Evolutionary conservation across 1,284 basidiomycete genomes (phyloP).

Genomic region (Ganoderma multipileum): DNA sequence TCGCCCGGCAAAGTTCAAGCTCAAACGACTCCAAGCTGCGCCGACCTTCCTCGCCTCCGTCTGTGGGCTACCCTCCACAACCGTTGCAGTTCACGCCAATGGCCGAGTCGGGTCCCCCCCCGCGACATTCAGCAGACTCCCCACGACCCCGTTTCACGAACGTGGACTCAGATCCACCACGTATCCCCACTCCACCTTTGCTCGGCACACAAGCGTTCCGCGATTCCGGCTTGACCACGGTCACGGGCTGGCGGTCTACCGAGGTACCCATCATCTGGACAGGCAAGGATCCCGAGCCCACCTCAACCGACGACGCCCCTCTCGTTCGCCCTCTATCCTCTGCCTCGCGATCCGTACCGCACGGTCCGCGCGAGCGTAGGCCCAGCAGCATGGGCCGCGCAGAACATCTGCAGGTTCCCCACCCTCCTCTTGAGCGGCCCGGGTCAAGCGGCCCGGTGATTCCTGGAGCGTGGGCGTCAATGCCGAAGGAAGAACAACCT

Average conservation of each 20-base stretch:
- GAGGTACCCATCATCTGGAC: slow-evolving; percentile 45
- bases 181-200: slow-evolving; percentile 41
- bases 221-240: slow-evolving; percentile 45
- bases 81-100: slow-evolving; percentile 19
- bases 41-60: slow-evolving; percentile 25
- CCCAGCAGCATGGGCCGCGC: slow-evolving; percentile 22
- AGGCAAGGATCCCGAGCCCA: slow-evolving; percentile 35
- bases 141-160: slow-evolving; percentile 5
- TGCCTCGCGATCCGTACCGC: slow-evolving; percentile 17
- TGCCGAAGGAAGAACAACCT: slow-evolving; percentile 37
- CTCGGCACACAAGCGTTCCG: slow-evolving; percentile 45
- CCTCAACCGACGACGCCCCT: slow-evolving; percentile 24
- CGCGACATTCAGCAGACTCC: slow-evolving; percentile 10
- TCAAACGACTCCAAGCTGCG: slow-evolving; percentile 22
- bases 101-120: background rate
- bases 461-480: slow-evolving; percentile 35
- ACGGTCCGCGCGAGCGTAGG: slow-evolving; percentile 30
- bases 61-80: slow-evolving; percentile 12
- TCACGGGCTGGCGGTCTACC: slow-evolving; percentile 37
- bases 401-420: slow-evolving; percentile 16
- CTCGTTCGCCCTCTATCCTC: slow-evolving; percentile 6
- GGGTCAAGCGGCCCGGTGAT: slow-evolving; percentile 24
- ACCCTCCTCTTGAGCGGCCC: slow-evolving; percentile 13
- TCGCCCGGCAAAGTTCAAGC: slow-evolving; percentile 20
- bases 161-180: slow-evolving; percentile 26